Evolutionary conservation across 202 grass and related monocot genomes (phyloP), one percentile per base, ranked within the genome.

Genomic region (Panicum virgatum): DNA sequence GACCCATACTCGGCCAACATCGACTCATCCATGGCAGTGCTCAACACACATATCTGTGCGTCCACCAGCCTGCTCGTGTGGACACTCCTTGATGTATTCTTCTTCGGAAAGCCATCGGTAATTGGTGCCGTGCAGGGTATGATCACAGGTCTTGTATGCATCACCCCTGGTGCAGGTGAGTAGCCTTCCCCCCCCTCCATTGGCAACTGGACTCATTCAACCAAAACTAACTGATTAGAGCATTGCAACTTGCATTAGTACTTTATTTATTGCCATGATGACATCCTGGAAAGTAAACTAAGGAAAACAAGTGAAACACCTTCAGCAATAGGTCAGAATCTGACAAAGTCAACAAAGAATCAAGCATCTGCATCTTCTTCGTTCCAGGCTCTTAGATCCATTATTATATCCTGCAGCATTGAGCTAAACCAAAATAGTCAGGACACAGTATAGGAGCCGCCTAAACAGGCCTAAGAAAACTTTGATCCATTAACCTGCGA

Each of bases 121-220:
- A 90, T 96, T 9, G 90, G 93, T 0, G 93, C 93, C 0, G 90
- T 96, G 23, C 93, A 96, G 72, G 93, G 90, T 56, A 92, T 96
- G 90, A 96, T 96, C 71, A 96, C 93, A 15, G 93, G 93, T 20
- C 90, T 96, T 22, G 93, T 96, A 12, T 96, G 93, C 85, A 96
- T 96, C 85, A 96, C 93, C 7, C 93, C 88, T 2, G 93, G 87
- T 32, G 92, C 89, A 83, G 92, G 89, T 94, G 45, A 88, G 67
- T 6, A 66, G 13, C 36, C 23, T 69, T 38, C 6, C 59, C 66
- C 50, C 30, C 32, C 65, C 42, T 85, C 26, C 67, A 79, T 45
- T 64, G 36, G 56, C 44, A 53, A 27, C 22, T 37, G 9, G 58
- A 63, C 45, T 38, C 2, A 16, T 44, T 64, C 45, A 72, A 25